Conservation (phyloP, 2,329 filamentous ascomycete species). For the Orbilia javanica region DNA sequence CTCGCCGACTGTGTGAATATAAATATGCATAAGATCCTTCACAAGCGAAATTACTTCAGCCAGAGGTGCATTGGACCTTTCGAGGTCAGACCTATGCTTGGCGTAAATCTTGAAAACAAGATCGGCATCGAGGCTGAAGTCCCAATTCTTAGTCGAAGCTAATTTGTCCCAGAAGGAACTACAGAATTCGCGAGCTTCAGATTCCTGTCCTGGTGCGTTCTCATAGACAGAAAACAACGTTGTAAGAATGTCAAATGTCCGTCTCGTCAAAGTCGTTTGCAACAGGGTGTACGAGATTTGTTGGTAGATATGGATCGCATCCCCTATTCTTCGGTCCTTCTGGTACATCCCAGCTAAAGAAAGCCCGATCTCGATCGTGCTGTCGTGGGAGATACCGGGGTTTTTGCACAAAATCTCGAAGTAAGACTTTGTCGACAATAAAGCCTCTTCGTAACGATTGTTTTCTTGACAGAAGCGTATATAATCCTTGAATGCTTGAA, state of each 20-base stretch:
- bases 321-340: neutral
- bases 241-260: slow-evolving; percentile 16
- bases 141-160: slow-evolving; percentile 14
- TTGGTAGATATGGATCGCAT: slow-evolving; percentile 31
- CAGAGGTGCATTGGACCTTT: slow-evolving; percentile 17
- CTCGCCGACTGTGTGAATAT: slow-evolving; percentile 12
- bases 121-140: slow-evolving; percentile 24
- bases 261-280: slow-evolving; percentile 7
- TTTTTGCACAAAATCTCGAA: slow-evolving; percentile 28
- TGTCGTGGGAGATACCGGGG: slow-evolving; percentile 30
- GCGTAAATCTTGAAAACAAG: slow-evolving; percentile 44
- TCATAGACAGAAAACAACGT: slow-evolving; percentile 41
- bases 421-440: slow-evolving; percentile 13
- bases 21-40: slow-evolving; percentile 19
- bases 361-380: slow-evolving; percentile 38
- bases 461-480: slow-evolving; percentile 21
- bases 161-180: slow-evolving; percentile 36
- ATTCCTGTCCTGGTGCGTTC: slow-evolving; percentile 1
- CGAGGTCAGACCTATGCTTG: slow-evolving; percentile 32
- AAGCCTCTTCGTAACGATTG: slow-evolving; percentile 8
- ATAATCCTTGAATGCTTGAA: slow-evolving; percentile 43
- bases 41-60: slow-evolving; percentile 13
- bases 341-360: slow-evolving; percentile 35
- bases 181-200: slow-evolving; percentile 32
- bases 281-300: slow-evolving; percentile 21